Base-by-base conservation (phyloP, 352 stramenopile genomes). In the Phytophthora ramorum region DNA sequence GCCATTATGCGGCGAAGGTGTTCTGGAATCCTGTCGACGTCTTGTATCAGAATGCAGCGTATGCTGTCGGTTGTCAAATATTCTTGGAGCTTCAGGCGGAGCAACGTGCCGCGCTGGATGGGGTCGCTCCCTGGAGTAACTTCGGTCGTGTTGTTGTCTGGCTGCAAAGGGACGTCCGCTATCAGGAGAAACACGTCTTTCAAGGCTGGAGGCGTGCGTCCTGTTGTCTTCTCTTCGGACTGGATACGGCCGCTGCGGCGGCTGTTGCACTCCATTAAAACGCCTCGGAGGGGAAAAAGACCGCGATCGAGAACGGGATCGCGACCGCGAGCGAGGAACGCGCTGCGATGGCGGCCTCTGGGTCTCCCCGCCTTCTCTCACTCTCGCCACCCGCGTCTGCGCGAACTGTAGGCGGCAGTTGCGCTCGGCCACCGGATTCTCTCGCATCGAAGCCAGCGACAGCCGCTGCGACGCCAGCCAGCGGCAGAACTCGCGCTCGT, bases 401-500 rank as follows among this genome's bases (percentile, higher is more conserved):
- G 67, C 61, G 13, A 71, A 75, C 34, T 75, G 35, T 37, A 66
- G 13, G 46, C 61, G 54, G 12, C 30, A 64, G 1, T 63, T 59
- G 16, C 66, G 61, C 32, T 74, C 66, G 6, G 22, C 4, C 19
- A 58, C 34, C 12, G 61, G 50, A 12, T 68, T 28, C 2, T 52
- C 32, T 19, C 38, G 49, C 50, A 71, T 58, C 17, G 32, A 13
- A 20, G 2, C 37, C 19, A 71, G 24, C 32, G 60, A 67, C n/a
- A 71, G 28, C 3, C 45, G 34, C 1, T 35, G 49, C n/a, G 30
- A 38, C 6, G 22, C n/a, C 45, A 78, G 46, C 70, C 70, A 78
- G 4, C 47, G 49, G 2, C 9, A 14, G 47, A 83, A 83, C 4
- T 53, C 37, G 13, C 46, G 45, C 40, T 83, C 71, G 40, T 66